Percentiles rank a stretch among this genome's conserved stretches.
Evolutionary conservation across 2,329 filamentous ascomycete species (phyloP).

Genomic region (Aspergillus persii): DNA sequence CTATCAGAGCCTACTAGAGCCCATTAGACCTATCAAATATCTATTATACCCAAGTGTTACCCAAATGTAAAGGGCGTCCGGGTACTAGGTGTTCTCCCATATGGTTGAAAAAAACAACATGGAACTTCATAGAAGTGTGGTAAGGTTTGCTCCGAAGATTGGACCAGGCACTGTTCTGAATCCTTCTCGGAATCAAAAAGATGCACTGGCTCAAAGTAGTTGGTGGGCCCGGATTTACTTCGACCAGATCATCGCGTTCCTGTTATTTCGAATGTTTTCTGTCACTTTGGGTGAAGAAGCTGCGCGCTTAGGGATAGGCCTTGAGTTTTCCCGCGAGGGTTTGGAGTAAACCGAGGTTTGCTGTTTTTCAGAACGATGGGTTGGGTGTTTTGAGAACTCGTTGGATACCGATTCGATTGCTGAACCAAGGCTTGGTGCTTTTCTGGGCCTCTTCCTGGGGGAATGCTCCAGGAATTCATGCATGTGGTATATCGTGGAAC

Average conservation of each 20-base stretch:
- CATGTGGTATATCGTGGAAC: not conserved
- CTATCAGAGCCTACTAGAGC: not conserved
- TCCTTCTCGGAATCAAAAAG: conserved; percentile 18
- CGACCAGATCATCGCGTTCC: conserved; percentile 28
- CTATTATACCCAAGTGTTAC: too few species aligned
- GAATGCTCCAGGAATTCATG: not conserved
- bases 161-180: not conserved
- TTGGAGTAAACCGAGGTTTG: not conserved
- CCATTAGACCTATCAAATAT: too few species aligned
- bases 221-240: conserved; percentile 24
- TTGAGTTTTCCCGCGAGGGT: not conserved
- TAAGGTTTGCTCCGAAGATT: not conserved
- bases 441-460: not conserved
- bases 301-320: not conserved
- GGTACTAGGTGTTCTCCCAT: too few species aligned
- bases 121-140: not conserved
- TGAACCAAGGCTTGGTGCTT: not conserved
- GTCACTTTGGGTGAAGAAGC: not conserved
- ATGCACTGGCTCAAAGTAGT: conserved; percentile 30
- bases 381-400: not conserved
- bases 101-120: too few species aligned
- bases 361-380: not conserved
- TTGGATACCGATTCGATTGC: not conserved
- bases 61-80: too few species aligned
- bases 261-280: not conserved